Base-by-base conservation (phyloP, 495 filamentous ascomycete species). In the Aspergillus asperescens region DNA sequence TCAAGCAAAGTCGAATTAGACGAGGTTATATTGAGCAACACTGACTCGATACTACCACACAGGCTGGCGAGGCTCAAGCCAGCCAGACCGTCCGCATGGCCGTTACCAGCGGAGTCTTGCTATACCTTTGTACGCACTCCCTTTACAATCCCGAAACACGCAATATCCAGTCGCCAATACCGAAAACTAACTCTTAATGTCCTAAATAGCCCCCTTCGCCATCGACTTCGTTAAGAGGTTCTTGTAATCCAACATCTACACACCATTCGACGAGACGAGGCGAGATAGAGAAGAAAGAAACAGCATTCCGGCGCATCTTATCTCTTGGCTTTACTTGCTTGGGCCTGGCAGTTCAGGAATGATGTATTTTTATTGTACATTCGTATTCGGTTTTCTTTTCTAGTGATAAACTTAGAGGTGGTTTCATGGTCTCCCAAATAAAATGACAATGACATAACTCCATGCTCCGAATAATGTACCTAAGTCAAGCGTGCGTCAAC, bases 121-220 rank as follows among this genome's bases (percentile, higher is more conserved):
- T 96, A 54, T 96, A 96, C 72, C 72, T 96, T 44, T 91, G 90
- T 96, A 82, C 29, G 65, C n/a, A n/a, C n/a, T n/a, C n/a, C n/a
- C n/a, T 59, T 32, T 12, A 25, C 12, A 15, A 13, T 40, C 9
- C 12, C 20, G 15, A 31, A 0, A n/a, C 22, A 22, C 13, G 27
- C 34, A 22, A 43, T 59, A 52, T 39, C 44, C 24, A 52, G 27
- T 16, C 23, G 12, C 18, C 32, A 18, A 25, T 15, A 16, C 7
- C 18, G 18, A 4, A 16, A 4, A 8, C 18, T 34, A 23, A 34
- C 37, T 24, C 29, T 16, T 7, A 12, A 23, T 28, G 24, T 37
- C 34, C 2, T 28, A 5, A 13, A 12, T 5, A 43, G 41, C 41
- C 23, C 41, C 41, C n/a, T 43, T 43, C 15, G 41, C 41, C 24